Base-by-base conservation (phyloP, 306 rosid species). In the Quercus gilva region DNA sequence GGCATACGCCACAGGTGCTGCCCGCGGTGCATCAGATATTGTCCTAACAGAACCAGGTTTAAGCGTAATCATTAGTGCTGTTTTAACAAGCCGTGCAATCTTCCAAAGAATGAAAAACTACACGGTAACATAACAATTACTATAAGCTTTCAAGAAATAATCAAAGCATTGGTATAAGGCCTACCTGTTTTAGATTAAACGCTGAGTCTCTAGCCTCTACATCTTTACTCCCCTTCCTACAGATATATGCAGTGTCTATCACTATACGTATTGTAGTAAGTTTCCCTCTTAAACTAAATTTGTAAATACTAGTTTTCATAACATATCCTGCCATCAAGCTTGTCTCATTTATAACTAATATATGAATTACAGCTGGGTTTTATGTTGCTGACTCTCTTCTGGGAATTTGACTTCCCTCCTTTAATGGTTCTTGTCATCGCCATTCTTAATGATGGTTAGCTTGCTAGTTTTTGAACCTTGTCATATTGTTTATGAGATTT, bases 161-260 rank as follows among this genome's bases (percentile, higher is more conserved):
- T 17, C 29, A 12, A 56, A 11, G 43, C 61, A 51, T 71, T 43
- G 19, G 33, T 23, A 60, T 20, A 67, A 41, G 9, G 9, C 71
- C 55, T 49, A 81, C 2, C 60, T 23, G 55, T 55, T 57, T 67
- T 37, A 71, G 76, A 41, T 63, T 60, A 71, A 80, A 43, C 69
- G 41, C 61, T 70, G 41, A 83, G 17, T 69, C 21, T 33, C 31
- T 4, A 83, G 17, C 64, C 21, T 33, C 31, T 4, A 53, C 51
- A 9, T 73, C 55, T 53, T 15, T 70, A 7, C 29, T 20, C 73
- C 61, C 60, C 60, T 15, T 65, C 25, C 56, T 74, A 26, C 89
- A 90, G 94, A 92, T 90, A 87, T 92, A 92, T 81, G 97, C 97
- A 55, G 90, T 92, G 60, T 92, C 97, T 11, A 90, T 92, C 82